Base-by-base conservation (phyloP, 225 moss, liverwort and hornwort species). In the Polytrichum commune region DNA sequence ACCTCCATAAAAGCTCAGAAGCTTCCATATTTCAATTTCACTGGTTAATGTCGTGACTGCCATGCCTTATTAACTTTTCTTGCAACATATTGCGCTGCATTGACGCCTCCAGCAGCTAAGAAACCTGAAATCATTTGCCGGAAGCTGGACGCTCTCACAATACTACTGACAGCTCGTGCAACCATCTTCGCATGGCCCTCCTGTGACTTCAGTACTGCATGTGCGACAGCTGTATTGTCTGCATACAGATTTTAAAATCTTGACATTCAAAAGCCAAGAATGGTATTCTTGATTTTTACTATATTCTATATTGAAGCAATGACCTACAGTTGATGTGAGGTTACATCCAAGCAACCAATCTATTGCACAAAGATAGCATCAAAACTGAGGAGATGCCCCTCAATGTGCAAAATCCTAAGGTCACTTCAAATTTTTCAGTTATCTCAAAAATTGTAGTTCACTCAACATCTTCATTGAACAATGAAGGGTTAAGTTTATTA, bases 41-140 rank as follows among this genome's bases (percentile, higher is more conserved):
- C 46, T 46, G 46, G 61, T 60, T 74, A 83, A 4, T 69, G 33
- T 80, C 88, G 73, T 66, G 94, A 94, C 65, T 74, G 82, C 97
- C 94, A 98, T 19, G 91, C 92, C 76, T 94, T 98, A 64, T 82
- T 79, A 61, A 85, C 80, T 81, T 98, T 98, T 62, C 82, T 82
- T 19, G 88, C 83, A 38, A 94, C 83, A 71, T 98, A 98, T 27
- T 90, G 91, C 27, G 84, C 18, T 33, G 91, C 90, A 75, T 90
- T 92, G 29, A 85, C 76, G 46, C 94, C 92, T 72, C 97, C 97
- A 29, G 97, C 97, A 32, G 91, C 97, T 10, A 98, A 89, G 63
- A 94, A 73, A 4, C 97, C 97, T 70, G 94, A 98, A 22, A 95
- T 68, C 85, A 82, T 73, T 80, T 98, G 97, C 80, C 92, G 88